phyloP scores from a whole-genome alignment of 2,329 filamentous ascomycete species.

The Aspergillus aculeatinus region DNA sequence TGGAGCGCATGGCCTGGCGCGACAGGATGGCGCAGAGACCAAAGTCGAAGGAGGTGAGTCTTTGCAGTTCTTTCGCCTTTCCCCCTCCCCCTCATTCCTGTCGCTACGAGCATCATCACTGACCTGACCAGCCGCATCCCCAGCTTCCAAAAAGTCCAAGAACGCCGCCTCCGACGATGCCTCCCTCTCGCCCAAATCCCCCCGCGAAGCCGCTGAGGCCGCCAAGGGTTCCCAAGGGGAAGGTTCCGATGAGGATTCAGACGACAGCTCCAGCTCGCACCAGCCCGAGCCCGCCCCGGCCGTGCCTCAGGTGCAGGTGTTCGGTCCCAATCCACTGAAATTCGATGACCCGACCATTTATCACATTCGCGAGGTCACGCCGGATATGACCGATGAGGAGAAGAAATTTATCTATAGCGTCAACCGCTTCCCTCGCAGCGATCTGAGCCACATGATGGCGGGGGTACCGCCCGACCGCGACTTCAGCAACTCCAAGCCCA shows the following conservation, averaged over 20 bases:
- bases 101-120: neutral
- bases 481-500: conserved; percentile 90
- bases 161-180: conserved; percentile 37
- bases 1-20: conserved; percentile 62
- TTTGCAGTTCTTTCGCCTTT: neutral
- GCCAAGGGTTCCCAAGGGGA: conserved; percentile 63
- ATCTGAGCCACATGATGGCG: conserved; percentile 80
- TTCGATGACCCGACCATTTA: conserved; percentile 91
- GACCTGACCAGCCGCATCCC: conserved; percentile 33
- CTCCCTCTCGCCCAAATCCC: conserved; percentile 45
- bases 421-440: conserved; percentile 73
- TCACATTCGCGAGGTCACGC: conserved; percentile 74
- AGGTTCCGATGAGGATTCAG: conserved; percentile 60
- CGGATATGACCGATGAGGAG: conserved; percentile 79
- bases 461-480: conserved; percentile 90
- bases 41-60: conserved; percentile 55
- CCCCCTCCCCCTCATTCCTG: neutral
- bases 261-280: conserved; percentile 57
- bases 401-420: conserved; percentile 87
- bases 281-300: conserved; percentile 61
- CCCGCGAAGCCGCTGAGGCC: conserved; percentile 40
- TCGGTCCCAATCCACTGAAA: conserved; percentile 87
- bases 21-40: conserved; percentile 63
- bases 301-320: conserved; percentile 75
- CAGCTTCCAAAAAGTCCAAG: conserved; percentile 40